phyloP scores from a whole-genome alignment of 2,329 filamentous ascomycete species.

The Colletotrichum sp. region DNA sequence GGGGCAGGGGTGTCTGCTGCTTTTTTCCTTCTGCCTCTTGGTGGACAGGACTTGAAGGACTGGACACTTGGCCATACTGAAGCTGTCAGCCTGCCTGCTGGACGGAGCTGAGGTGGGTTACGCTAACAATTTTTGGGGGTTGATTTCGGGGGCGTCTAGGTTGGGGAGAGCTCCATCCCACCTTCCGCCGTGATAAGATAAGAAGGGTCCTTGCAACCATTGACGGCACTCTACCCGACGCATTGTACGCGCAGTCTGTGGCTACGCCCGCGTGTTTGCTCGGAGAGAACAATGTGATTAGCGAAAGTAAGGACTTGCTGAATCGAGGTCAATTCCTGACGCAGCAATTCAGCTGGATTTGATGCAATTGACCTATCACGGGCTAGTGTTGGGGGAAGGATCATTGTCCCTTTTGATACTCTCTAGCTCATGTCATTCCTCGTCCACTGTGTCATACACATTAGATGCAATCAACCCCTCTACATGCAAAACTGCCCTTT shows the following conservation, averaged over 20 bases:
- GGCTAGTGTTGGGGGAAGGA: neutral
- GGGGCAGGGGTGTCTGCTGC: neutral
- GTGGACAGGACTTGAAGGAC: neutral
- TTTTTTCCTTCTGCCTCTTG: neutral
- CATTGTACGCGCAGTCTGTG: neutral
- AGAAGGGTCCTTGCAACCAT: neutral
- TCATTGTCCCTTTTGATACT: neutral
- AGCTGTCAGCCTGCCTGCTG: neutral
- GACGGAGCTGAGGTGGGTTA: neutral
- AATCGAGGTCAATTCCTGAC: neutral
- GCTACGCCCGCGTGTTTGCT: neutral
- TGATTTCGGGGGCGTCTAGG: neutral
- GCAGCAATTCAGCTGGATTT: neutral
- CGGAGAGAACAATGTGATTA: neutral
- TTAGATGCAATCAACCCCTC: accelerated
- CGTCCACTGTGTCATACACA: neutral
- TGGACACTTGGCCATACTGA: conserved; percentile 19
- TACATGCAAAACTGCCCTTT: neutral
- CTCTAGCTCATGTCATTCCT: neutral
- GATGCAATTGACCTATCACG: neutral
- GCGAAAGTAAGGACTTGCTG: neutral
- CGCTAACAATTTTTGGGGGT: neutral
- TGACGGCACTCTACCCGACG: neutral
- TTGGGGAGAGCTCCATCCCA: conserved; percentile 4
- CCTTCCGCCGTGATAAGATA: conserved; percentile 13